Conservation (phyloP, 1,284 basidiomycete genomes). For the Ceratorhiza oryzae-sativae region DNA sequence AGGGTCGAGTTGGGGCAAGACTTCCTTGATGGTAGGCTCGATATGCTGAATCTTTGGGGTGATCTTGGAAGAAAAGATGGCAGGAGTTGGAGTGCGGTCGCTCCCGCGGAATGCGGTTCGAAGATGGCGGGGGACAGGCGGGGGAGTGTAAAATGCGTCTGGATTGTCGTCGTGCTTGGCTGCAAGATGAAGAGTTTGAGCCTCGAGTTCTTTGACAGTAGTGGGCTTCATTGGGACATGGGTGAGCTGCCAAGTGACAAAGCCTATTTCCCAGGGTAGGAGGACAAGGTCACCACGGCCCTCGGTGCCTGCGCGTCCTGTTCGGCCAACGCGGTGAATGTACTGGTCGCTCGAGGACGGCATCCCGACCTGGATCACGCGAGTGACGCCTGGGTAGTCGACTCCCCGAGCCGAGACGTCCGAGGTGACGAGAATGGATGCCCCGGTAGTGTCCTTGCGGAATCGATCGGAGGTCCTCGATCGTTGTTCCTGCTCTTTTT, state of each 20-base stretch:
- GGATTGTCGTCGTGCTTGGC: constrained; percentile 61
- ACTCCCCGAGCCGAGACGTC: constrained; percentile 92
- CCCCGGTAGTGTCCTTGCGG: constrained; percentile 65
- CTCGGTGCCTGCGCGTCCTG: constrained; percentile 76
- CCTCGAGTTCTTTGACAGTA: constrained; percentile 59
- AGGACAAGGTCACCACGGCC: constrained; percentile 90
- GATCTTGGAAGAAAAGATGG: constrained; percentile 40
- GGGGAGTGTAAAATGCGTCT: constrained; percentile 43
- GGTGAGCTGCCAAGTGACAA: constrained; percentile 69
- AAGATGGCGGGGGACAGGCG: constrained; percentile 30
- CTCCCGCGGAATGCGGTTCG: constrained; percentile 11
- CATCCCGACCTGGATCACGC: constrained; percentile 92
- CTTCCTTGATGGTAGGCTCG: constrained; percentile 51
- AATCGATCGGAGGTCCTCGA: constrained; percentile 72
- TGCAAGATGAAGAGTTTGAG: constrained; percentile 62
- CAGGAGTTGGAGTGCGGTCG: not conserved
- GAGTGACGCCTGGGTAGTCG: constrained; percentile 89
- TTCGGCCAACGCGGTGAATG: constrained; percentile 90
- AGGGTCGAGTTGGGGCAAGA: constrained; percentile 58
- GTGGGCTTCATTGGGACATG: constrained; percentile 76
- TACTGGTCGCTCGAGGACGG: constrained; percentile 80
- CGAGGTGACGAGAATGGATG: constrained; percentile 80
- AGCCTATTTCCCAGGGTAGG: constrained; percentile 82
- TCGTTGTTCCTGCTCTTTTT: constrained; percentile 71
- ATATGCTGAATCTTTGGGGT: constrained; percentile 48